These are phyloP conservation scores for Penicillium salamii DNA, from an alignment of 495 filamentous ascomycete genomes.

Conservation along the genomic window DNA sequence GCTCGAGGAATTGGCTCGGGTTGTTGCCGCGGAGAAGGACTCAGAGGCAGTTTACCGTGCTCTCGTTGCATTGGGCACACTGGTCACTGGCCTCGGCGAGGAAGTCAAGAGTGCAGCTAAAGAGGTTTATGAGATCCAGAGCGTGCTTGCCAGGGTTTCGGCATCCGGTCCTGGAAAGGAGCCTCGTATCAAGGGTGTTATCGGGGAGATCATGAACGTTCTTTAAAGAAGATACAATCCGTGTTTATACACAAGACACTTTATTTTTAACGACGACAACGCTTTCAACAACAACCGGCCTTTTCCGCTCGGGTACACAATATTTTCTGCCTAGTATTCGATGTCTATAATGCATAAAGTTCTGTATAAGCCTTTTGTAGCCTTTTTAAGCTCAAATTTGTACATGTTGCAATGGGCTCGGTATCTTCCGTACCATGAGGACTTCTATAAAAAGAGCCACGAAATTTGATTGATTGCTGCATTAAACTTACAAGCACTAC, in stretches of 20 bases:
- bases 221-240: conserved; percentile 18
- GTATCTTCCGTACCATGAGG: no score
- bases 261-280: conserved; percentile 21
- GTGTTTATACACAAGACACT: conserved; percentile 16
- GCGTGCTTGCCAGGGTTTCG: conserved; percentile 32
- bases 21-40: conserved; percentile 64
- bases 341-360: not conserved
- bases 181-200: conserved; percentile 47
- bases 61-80: conserved; percentile 78
- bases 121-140: conserved; percentile 45
- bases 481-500: no score
- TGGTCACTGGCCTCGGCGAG: conserved; percentile 46
- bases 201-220: conserved; percentile 41
- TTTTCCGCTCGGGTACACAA: not conserved
- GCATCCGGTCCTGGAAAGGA: conserved; percentile 43
- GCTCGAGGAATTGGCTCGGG: conserved; percentile 59
- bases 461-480: no score
- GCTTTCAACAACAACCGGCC: conserved; percentile 7
- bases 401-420: no score
- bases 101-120: conserved; percentile 49
- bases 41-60: conserved; percentile 80
- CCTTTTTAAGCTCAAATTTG: no score
- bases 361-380: not conserved
- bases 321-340: not conserved
- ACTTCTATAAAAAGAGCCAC: no score